These are phyloP conservation scores for Dictyostelium purpureum DNA, from an alignment of 78 protist species.

Conservation along the genomic window DNA sequence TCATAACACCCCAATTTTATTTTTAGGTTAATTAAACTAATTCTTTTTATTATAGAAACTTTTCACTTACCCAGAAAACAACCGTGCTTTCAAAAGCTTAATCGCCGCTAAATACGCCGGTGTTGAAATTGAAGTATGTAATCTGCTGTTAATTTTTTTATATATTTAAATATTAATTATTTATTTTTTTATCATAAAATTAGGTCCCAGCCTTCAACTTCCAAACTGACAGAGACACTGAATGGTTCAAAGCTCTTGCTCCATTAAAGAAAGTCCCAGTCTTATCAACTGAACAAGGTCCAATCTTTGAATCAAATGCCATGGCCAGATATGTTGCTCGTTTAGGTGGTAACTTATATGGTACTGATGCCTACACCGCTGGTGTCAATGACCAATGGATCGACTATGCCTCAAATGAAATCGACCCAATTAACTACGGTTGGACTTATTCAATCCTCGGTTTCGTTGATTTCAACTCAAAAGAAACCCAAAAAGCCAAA, in stretches of 20 bases:
- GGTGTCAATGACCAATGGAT: conserved; percentile 86
- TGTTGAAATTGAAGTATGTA: conserved; percentile 64
- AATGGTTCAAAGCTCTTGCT: conserved; percentile 25
- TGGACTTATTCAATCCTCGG: conserved; percentile 82
- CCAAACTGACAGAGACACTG: conserved; percentile 58
- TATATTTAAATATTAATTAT: no score
- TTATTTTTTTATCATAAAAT: no score
- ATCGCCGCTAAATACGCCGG: conserved; percentile 89
- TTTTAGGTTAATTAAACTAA: no score
- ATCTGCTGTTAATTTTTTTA: no score
- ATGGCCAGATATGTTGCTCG: conserved; percentile 77
- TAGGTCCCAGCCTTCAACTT: conserved; percentile 80
- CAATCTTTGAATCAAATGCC: conserved; percentile 86
- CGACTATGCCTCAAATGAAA: conserved; percentile 81
- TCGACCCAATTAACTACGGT: conserved; percentile 27
- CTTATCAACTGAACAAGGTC: conserved; percentile 84
- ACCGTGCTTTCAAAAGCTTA: conserved; percentile 72
- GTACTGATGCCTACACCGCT: conserved; percentile 74
- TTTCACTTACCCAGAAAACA: conserved; percentile 81
- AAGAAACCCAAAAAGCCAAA: conserved; percentile 66
- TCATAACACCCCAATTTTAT: no score
- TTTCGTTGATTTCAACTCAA: conserved; percentile 21
- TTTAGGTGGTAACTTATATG: conserved; percentile 77
- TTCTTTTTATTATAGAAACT: conserved; percentile 20
- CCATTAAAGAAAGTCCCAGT: conserved; percentile 92